Percentiles rank a stretch among this genome's conserved stretches.
phyloP scores from a whole-genome alignment of 116 monocot genomes.

The Zostera marina region DNA sequence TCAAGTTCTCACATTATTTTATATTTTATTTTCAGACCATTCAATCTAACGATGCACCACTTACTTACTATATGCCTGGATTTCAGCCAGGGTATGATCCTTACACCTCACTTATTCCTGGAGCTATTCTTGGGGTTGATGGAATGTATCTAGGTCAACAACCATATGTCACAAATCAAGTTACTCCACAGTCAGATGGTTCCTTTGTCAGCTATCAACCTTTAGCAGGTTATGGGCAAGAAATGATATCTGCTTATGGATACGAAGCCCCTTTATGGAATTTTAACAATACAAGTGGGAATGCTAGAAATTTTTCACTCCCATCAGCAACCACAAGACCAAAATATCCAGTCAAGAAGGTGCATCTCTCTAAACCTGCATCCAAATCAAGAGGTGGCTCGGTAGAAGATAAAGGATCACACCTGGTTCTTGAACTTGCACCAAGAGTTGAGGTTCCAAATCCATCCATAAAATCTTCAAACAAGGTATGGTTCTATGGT shows the following conservation, averaged over 20 bases:
- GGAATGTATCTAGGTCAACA: slow-evolving; percentile 45
- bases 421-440: slow-evolving; percentile 10
- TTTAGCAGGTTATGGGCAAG: slow-evolving; percentile 34
- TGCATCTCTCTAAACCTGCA: slow-evolving; percentile 6
- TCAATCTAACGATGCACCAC: slow-evolving; percentile 34
- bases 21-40: slow-evolving; percentile 25
- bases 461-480: slow-evolving; percentile 23
- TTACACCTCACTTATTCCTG: slow-evolving; percentile 12
- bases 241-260: slow-evolving; percentile 24
- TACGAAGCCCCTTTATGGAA: slow-evolving; percentile 31
- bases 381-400: slow-evolving; percentile 3
- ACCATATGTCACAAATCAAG: slow-evolving; percentile 18
- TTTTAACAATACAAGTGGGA: slow-evolving; percentile 18
- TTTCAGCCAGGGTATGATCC: slow-evolving; percentile 27
- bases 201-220: slow-evolving; percentile 37
- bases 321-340: slow-evolving; percentile 11
- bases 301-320: slow-evolving; percentile 14
- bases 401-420: slow-evolving; percentile 24
- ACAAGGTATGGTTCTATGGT: slow-evolving; percentile 35
- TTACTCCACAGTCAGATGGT: slow-evolving; percentile 17
- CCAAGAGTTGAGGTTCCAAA: slow-evolving; percentile 9
- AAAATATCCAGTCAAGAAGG: slow-evolving; percentile 18
- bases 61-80: slow-evolving; percentile 41
- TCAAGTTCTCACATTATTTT: not conserved
- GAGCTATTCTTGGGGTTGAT: slow-evolving; percentile 31